Conservation (phyloP, 345 rosid genomes). For the Eucalyptus cloeziana region DNA sequence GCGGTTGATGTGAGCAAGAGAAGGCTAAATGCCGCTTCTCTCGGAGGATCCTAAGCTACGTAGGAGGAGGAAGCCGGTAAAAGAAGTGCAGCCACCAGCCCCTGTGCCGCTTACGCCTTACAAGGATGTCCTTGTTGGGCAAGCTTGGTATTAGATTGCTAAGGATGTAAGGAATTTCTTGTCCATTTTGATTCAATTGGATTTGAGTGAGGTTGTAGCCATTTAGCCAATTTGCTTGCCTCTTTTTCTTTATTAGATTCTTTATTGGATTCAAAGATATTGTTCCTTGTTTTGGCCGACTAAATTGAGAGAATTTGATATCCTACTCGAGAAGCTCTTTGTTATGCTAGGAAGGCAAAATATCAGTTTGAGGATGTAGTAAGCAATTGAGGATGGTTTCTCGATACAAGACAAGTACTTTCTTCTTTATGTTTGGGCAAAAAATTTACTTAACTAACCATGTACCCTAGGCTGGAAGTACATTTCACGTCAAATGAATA, state of each 20-base stretch:
- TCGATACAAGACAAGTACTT: neutral
- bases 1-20: constrained; percentile 30
- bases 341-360: neutral
- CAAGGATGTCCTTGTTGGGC: constrained; percentile 46
- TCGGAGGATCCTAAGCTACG: constrained; percentile 29
- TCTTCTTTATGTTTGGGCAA: neutral
- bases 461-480: neutral
- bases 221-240: neutral
- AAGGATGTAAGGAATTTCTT: neutral
- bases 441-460: neutral
- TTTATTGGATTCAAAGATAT: neutral
- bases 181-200: neutral
- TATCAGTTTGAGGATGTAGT: neutral
- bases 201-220: neutral
- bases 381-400: neutral
- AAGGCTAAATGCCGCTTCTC: constrained; percentile 50
- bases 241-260: neutral
- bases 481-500: neutral
- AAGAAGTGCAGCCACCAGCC: neutral
- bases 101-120: constrained; percentile 21
- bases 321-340: neutral
- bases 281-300: neutral
- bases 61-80: constrained; percentile 13
- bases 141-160: neutral
- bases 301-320: neutral